A percentile compares a stretch with the other conserved stretches of the same genome.
Conservation (phyloP, 257 asterid species). For the Vinca minor region DNA sequence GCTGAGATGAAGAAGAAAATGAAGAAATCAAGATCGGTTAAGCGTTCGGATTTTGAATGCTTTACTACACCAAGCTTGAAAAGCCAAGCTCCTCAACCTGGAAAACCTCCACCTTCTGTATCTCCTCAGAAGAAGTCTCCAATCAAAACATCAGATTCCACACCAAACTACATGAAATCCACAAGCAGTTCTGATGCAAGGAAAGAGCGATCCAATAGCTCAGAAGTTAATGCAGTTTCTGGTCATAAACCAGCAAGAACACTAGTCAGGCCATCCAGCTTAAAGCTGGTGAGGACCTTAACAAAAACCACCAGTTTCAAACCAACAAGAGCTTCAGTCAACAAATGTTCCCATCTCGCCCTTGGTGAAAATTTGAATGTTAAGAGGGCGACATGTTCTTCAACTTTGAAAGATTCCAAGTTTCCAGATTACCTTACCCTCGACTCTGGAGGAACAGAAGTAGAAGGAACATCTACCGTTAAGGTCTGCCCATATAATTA, state of each 20-base stretch:
- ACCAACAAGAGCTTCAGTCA: slow-evolving; percentile 34
- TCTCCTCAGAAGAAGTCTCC: slow-evolving; percentile 19
- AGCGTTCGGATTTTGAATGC: slow-evolving; percentile 23
- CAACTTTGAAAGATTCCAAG: slow-evolving; percentile 65
- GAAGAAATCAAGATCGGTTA: slow-evolving; percentile 60
- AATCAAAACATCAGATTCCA: slow-evolving; percentile 11
- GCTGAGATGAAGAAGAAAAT: slow-evolving; percentile 57
- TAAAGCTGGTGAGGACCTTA: slow-evolving; percentile 33
- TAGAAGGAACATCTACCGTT: slow-evolving; percentile 51
- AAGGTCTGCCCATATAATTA: slow-evolving; percentile 74
- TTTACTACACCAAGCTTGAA: slow-evolving; percentile 12
- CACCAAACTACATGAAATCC: slow-evolving; percentile 83
- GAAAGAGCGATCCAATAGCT: slow-evolving; percentile 36
- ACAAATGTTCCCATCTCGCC: slow-evolving; percentile 33
- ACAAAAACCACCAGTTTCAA: slow-evolving; percentile 59
- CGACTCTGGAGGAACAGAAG: slow-evolving; percentile 51
- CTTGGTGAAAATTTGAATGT: slow-evolving; percentile 31
- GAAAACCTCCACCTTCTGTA: slow-evolving; percentile 25
- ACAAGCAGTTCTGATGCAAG: slow-evolving; percentile 78
- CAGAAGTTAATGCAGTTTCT: slow-evolving; percentile 20
- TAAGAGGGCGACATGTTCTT: slow-evolving; percentile 62
- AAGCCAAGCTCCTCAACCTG: slow-evolving; percentile 26
- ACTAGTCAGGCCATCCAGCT: slow-evolving; percentile 28
- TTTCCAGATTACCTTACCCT: slow-evolving; percentile 60
- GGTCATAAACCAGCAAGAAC: slow-evolving; percentile 26